Evolutionary conservation across 306 rosid species (phyloP), one percentile per base, ranked within the genome.

Genomic region (Dalbergia oliveri): DNA sequence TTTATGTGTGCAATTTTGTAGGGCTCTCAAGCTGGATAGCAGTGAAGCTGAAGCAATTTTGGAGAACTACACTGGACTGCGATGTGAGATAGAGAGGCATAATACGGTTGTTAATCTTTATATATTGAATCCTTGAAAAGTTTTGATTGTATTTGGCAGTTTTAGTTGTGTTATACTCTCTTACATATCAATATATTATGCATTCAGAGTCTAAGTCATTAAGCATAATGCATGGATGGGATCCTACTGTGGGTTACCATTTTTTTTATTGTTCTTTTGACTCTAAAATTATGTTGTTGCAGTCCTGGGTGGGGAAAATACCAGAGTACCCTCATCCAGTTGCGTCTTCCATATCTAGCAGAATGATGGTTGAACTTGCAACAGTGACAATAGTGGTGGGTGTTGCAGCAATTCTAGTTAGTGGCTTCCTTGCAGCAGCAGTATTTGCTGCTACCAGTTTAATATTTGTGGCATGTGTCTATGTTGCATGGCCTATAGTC

Each of bases 341-440:
- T 81, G 97, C 98, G 11, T 87, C 94, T 83, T 91, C 94, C 70
- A 88, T 95, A 82, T 95, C 99, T 50, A 88, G 99, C 85, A 93
- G 97, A 95, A 82, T 95, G 87, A 79, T 90, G 92, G 91, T 89
- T 71, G 99, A 95, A 88, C 94, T 95, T 58, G 92, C 84, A 53
- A 65, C 81, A 73, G 87, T 91, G 82, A 89, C 99, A 79, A 73
- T 75, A 49, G 39, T 84, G 5, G 82, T 95, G 88, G 94, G 86
- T 51, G 75, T 82, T 19, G 99, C 96, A 56, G 97, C 94, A 73
- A 45, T 84, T 78, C 67, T 93, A 73, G 86, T 90, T 69, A 97
- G 98, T 67, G 93, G 98, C 39, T 91, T 90, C 84, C 86, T 95
- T 85, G 97, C 98, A 63, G 84, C 98, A 15, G 99, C 98, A 51